Evolutionary conservation across 1,284 basidiomycete species (phyloP).

Genomic region (Sanguinoderma infundibulare): DNA sequence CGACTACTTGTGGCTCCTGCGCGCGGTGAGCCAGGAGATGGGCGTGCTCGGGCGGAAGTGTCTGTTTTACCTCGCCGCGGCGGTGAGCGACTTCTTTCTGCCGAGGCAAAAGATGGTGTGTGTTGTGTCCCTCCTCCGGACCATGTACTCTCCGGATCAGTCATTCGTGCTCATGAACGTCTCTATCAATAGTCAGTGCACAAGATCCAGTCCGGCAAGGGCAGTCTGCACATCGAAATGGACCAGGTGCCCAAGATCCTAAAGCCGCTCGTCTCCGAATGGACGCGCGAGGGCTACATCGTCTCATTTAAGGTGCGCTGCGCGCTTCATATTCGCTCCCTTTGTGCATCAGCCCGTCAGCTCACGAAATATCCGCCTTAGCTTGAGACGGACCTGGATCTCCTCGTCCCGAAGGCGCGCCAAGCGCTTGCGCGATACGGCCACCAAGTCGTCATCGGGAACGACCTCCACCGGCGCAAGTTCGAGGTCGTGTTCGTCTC

Average conservation of each 20-base stretch:
- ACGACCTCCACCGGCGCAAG: constrained; percentile 90
- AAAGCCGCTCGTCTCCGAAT: constrained; percentile 91
- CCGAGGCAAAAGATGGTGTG: constrained; percentile 87
- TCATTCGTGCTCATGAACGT: background rate
- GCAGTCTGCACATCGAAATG: constrained; percentile 94
- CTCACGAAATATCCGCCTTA: constrained; percentile 44
- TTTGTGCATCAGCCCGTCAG: background rate
- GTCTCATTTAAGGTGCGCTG: constrained; percentile 91
- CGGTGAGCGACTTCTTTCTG: constrained; percentile 97
- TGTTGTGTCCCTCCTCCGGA: constrained; percentile 15
- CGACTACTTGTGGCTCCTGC: constrained; percentile 94
- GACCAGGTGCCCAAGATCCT: constrained; percentile 98
- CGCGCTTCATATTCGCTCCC: background rate
- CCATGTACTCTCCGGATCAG: no score
- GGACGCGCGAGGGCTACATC: constrained; percentile 91
- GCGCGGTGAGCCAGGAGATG: constrained; percentile 80
- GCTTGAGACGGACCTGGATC: constrained; percentile 89
- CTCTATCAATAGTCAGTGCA: constrained; percentile 78
- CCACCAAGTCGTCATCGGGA: constrained; percentile 97
- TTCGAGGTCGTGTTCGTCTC: constrained; percentile 90
- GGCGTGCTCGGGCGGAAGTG: constrained; percentile 70
- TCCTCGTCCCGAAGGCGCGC: constrained; percentile 92
- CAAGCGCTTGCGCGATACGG: constrained; percentile 91
- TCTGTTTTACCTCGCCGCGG: constrained; percentile 97
- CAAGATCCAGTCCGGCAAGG: constrained; percentile 97